A percentile compares a stretch with the other conserved stretches of the same genome.
These are phyloP conservation scores for Colletotrichum sp. DNA, from an alignment of 2,329 filamentous ascomycete species.

Conservation along the genomic window DNA sequence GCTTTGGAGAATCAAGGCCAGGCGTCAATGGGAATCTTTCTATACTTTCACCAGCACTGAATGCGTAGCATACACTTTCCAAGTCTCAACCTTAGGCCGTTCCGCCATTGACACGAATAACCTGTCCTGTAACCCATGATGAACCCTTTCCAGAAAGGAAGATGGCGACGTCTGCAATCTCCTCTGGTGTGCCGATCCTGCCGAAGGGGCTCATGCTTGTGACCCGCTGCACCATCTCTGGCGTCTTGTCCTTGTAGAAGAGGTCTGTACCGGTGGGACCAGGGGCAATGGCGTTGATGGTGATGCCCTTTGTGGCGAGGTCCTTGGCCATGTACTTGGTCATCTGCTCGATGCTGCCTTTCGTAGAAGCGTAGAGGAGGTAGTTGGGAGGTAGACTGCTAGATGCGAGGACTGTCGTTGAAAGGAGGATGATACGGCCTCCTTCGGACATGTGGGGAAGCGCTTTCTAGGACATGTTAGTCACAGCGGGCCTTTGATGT, in stretches of 20 bases:
- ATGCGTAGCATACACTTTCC: not conserved
- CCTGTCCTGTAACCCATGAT: constrained; percentile 50
- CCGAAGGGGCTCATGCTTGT: constrained; percentile 26
- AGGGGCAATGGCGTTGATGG: constrained; percentile 45
- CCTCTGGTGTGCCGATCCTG: constrained; percentile 31
- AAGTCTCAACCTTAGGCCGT: constrained; percentile 16
- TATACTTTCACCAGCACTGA: not conserved
- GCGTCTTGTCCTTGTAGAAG: constrained; percentile 55
- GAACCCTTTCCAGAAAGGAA: constrained; percentile 34
- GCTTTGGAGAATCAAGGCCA: not conserved
- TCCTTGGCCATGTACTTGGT: constrained; percentile 60
- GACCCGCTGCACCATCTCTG: constrained; percentile 48
- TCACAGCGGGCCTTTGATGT: not conserved
- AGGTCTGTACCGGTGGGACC: constrained; percentile 60
- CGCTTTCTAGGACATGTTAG: constrained; percentile 45
- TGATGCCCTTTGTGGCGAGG: constrained; percentile 48
- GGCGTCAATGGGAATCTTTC: not conserved
- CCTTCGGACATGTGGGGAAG: constrained; percentile 54
- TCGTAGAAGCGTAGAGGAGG: constrained; percentile 58
- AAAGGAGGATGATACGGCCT: constrained; percentile 56
- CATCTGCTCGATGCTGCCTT: constrained; percentile 66
- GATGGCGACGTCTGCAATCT: constrained; percentile 45
- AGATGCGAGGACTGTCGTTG: constrained; percentile 41
- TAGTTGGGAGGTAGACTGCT: constrained; percentile 48
- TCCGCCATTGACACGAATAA: constrained; percentile 41